phyloP scores from a whole-genome alignment of 192 early-diverging fungal genomes.

The Backusella macrospora region DNA sequence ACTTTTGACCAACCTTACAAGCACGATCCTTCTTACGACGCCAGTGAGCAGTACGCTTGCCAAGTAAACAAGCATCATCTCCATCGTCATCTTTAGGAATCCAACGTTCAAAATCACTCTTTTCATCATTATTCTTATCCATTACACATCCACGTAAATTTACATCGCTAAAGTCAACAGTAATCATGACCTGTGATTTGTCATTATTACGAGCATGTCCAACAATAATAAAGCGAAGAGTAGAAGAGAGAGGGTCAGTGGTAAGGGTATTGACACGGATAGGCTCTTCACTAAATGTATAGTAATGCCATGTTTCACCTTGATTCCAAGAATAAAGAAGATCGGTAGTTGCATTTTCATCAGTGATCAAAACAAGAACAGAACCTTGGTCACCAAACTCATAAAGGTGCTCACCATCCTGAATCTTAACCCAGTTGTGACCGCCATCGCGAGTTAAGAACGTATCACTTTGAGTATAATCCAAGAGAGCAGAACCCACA shows the following conservation, averaged over 20 bases:
- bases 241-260: slow-evolving; percentile 66
- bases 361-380: slow-evolving; percentile 74
- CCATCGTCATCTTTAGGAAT: slow-evolving; percentile 67
- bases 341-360: slow-evolving; percentile 68
- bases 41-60: slow-evolving; percentile 66
- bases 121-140: slow-evolving; percentile 50
- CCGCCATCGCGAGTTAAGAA: slow-evolving; percentile 89
- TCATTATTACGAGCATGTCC: slow-evolving; percentile 48
- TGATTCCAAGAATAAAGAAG: slow-evolving; percentile 78
- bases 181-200: slow-evolving; percentile 43
- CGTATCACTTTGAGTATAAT: slow-evolving; percentile 66
- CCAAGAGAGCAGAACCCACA: slow-evolving; percentile 66
- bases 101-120: slow-evolving; percentile 92
- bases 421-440: slow-evolving; percentile 77
- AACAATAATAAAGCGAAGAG: slow-evolving; percentile 73
- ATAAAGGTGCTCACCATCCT: slow-evolving; percentile 65
- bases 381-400: slow-evolving; percentile 95
- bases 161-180: slow-evolving; percentile 62
- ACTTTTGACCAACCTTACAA: slow-evolving; percentile 73
- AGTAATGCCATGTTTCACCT: slow-evolving; percentile 72
- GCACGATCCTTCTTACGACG: slow-evolving; percentile 69
- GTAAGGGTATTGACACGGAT: slow-evolving; percentile 65
- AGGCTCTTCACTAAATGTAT: slow-evolving; percentile 58
- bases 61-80: slow-evolving; percentile 65
- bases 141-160: slow-evolving; percentile 47